A percentile compares a stretch with the other conserved stretches of the same genome.
Conservation (phyloP, 2,329 filamentous ascomycete species). For the Coniochaeta hoffmannii region DNA sequence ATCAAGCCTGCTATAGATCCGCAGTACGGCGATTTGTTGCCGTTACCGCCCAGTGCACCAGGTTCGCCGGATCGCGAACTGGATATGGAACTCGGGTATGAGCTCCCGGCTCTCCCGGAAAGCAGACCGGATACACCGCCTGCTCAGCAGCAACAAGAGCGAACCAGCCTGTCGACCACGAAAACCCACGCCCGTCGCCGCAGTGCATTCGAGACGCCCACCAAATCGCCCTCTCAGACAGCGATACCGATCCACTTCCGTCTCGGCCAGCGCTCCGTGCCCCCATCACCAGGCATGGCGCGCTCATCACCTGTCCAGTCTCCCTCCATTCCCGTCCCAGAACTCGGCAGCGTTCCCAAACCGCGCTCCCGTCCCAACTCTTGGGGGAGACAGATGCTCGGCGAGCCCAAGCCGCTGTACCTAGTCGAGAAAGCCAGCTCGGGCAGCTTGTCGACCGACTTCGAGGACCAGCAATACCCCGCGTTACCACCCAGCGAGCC, state of each 20-base stretch:
- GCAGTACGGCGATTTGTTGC: constrained; percentile 56
- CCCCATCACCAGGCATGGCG: constrained; percentile 32
- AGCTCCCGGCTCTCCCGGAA: constrained; percentile 49
- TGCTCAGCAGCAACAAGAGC: constrained; percentile 27
- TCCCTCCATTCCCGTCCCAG: constrained; percentile 20
- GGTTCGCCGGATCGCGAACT: constrained; percentile 34
- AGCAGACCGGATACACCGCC: constrained; percentile 52
- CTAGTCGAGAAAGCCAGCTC: constrained; percentile 59
- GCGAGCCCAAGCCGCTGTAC: constrained; percentile 73
- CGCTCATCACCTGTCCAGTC: constrained; percentile 29
- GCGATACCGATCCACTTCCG: constrained; percentile 51
- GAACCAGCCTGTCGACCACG: constrained; percentile 27
- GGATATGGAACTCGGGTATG: constrained; percentile 20
- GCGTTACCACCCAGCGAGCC: constrained; percentile 38
- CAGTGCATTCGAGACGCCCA: constrained; percentile 38
- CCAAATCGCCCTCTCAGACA: constrained; percentile 47
- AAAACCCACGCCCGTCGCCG: constrained; percentile 39
- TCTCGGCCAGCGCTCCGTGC: constrained; percentile 38
- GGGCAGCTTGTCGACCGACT: constrained; percentile 18
- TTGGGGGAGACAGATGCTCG: constrained; percentile 41
- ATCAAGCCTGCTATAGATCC: constrained; percentile 62
- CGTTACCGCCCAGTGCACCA: constrained; percentile 53
- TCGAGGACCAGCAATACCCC: constrained; percentile 31
- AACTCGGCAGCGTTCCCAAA: constrained; percentile 21
- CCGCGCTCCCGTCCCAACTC: constrained; percentile 45